Percentiles rank a stretch among this genome's conserved stretches.
phyloP scores from a whole-genome alignment of 1,139 yeast species.

The Scheffersomyces illinoinensis region DNA sequence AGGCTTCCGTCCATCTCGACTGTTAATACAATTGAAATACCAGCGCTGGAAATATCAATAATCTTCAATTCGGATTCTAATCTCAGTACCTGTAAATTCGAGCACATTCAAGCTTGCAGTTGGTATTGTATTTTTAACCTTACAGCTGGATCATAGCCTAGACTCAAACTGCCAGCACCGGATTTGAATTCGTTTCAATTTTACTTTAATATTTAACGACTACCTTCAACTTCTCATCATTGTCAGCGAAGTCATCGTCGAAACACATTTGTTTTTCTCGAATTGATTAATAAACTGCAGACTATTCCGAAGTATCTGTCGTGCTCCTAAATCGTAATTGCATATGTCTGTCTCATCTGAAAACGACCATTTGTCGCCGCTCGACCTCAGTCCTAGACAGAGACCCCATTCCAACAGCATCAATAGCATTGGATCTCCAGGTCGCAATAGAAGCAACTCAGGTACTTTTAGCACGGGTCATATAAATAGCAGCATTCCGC shows the following conservation, averaged over 20 bases:
- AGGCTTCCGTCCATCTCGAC: background rate
- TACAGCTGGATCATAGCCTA: background rate
- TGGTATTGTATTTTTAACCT: no score
- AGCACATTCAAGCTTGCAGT: background rate
- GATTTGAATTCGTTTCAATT: background rate
- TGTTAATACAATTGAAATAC: background rate
- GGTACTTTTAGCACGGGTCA: conserved; percentile 9
- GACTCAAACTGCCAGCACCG: background rate
- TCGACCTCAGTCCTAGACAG: background rate
- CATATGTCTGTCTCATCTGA: background rate
- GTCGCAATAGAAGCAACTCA: conserved; percentile 11
- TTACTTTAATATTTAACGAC: background rate
- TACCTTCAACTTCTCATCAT: background rate
- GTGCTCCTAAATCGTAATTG: background rate
- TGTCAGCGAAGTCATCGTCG: background rate
- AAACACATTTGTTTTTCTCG: background rate
- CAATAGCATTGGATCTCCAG: conserved; percentile 15
- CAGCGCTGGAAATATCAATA: background rate
- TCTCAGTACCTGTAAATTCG: background rate
- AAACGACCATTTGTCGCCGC: background rate
- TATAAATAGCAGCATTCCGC: conserved; percentile 10
- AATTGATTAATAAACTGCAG: background rate
- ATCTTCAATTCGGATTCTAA: background rate
- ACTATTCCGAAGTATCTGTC: background rate
- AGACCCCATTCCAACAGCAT: conserved; percentile 15